phyloP scores from a whole-genome alignment of 2,329 filamentous ascomycete species.

The Ophiocordyceps sinensis region DNA sequence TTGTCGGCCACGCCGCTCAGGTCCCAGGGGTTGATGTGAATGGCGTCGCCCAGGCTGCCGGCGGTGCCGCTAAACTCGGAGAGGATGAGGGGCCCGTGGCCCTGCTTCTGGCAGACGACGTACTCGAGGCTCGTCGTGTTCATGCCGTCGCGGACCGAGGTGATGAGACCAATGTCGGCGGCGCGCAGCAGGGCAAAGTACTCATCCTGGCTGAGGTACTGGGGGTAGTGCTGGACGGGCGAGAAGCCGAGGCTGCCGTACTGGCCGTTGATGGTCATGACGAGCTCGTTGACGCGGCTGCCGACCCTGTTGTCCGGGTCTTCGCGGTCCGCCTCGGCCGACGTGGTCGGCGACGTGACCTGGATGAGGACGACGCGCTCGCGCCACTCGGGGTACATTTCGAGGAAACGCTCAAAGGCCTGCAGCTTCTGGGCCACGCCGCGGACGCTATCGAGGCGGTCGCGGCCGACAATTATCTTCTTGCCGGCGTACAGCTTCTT shows the following conservation, averaged over 20 bases:
- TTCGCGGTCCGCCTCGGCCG: slow-evolving; percentile 63
- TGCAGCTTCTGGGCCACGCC: slow-evolving; percentile 93
- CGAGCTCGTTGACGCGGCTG: slow-evolving; percentile 78
- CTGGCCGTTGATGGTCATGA: slow-evolving; percentile 79
- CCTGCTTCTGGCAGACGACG: slow-evolving; percentile 78
- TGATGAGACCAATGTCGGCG: slow-evolving; percentile 86
- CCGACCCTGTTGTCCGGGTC: slow-evolving; percentile 68
- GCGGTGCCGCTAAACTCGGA: slow-evolving; percentile 96
- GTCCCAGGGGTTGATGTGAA: slow-evolving; percentile 97
- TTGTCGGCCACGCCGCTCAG: slow-evolving; percentile 68
- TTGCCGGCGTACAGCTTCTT: slow-evolving; percentile 71
- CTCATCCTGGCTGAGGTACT: slow-evolving; percentile 79
- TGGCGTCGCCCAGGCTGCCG: slow-evolving; percentile 68
- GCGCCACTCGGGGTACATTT: slow-evolving; percentile 80
- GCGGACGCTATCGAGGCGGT: slow-evolving; percentile 82
- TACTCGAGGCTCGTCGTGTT: slow-evolving; percentile 96
- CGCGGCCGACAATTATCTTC: slow-evolving; percentile 88
- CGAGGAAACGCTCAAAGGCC: slow-evolving; percentile 84
- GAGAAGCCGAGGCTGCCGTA: slow-evolving; percentile 82
- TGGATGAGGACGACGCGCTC: slow-evolving; percentile 89
- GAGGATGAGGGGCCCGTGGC: slow-evolving; percentile 75
- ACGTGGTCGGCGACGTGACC: slow-evolving; percentile 59
- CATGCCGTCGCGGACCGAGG: slow-evolving; percentile 92
- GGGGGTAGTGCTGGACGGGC: slow-evolving; percentile 87
- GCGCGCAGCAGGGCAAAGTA: slow-evolving; percentile 89